These are phyloP conservation scores for Samsoniella hepiali DNA, from an alignment of 2,329 filamentous ascomycete species.

Conservation along the genomic window DNA sequence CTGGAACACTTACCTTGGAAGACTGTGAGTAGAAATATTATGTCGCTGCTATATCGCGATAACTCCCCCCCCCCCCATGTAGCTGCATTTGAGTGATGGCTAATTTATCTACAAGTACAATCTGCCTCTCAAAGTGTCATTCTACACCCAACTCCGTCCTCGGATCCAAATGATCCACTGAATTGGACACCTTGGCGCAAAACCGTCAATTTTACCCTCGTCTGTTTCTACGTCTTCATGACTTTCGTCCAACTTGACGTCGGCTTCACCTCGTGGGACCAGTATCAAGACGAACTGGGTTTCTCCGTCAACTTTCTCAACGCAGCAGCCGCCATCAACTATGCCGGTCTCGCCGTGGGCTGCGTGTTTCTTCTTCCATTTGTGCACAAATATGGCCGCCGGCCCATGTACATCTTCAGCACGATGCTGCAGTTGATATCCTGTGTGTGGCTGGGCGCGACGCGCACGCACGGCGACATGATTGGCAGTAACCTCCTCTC, in stretches of 20 bases:
- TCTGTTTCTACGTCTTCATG: conserved; percentile 39
- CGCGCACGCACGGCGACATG: conserved; percentile 42
- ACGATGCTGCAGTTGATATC: conserved; percentile 35
- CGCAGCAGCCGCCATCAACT: conserved; percentile 18
- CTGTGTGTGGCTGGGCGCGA: conserved; percentile 36
- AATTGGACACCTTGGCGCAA: conserved; percentile 53
- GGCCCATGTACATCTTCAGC: conserved; percentile 32
- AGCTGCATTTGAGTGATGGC: not conserved
- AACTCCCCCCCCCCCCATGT: no score
- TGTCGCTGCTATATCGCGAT: not conserved
- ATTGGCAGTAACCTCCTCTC: conserved; percentile 38
- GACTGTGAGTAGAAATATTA: not conserved
- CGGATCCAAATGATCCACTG: conserved; percentile 53
- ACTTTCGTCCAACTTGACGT: conserved; percentile 18
- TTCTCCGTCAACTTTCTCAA: conserved; percentile 16
- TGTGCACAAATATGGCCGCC: conserved; percentile 25
- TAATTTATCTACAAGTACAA: not conserved
- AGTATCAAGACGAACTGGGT: conserved; percentile 9
- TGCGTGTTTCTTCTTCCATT: conserved; percentile 25
- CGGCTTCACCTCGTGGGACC: conserved; percentile 16
- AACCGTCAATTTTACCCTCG: conserved; percentile 28
- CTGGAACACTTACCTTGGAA: conserved; percentile 5
- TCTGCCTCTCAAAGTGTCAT: conserved; percentile 17
- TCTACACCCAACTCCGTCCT: conserved; percentile 24
- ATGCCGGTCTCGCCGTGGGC: conserved; percentile 23